These are phyloP conservation scores for Penicillium polonicum DNA, from an alignment of 2,329 filamentous ascomycete genomes.

Conservation along the genomic window DNA sequence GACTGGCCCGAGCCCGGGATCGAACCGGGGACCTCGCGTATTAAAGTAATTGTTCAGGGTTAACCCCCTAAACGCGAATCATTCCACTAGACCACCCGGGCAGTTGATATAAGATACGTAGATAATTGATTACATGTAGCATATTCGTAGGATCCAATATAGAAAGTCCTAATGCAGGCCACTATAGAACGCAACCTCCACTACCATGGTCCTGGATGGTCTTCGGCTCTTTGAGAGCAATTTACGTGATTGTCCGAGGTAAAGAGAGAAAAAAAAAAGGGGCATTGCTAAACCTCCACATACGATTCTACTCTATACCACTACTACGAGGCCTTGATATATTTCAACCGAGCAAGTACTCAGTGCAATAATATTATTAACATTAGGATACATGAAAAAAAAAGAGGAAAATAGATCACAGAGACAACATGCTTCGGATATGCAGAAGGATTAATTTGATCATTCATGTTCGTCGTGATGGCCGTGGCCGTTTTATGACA, in stretches of 20 bases:
- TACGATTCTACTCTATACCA: not conserved
- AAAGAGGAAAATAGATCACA: not conserved
- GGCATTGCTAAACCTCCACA: too few species aligned
- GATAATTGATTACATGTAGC: too few species aligned
- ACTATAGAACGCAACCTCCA: too few species aligned
- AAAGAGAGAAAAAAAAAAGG: not conserved
- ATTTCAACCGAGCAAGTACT: not conserved
- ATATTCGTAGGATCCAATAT: too few species aligned
- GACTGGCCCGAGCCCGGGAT: too few species aligned
- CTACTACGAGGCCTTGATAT: not conserved
- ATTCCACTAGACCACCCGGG: too few species aligned
- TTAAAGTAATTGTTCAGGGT: too few species aligned
- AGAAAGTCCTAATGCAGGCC: too few species aligned
- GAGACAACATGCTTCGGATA: slow-evolving; percentile 5
- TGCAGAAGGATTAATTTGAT: slow-evolving; percentile 1
- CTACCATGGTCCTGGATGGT: too few species aligned
- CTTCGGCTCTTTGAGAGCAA: not conserved
- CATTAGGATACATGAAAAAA: slow-evolving; percentile 1
- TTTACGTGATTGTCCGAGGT: not conserved
- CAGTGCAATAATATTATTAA: slow-evolving; percentile 1
- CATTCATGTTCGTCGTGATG: slow-evolving; percentile 6
- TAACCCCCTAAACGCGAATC: too few species aligned
- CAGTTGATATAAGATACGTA: too few species aligned
- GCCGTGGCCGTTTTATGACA: not conserved
- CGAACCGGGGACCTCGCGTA: too few species aligned